Base-by-base conservation (phyloP, 192 early-diverging fungal genomes). In the Rhizophagus prolifer region DNA sequence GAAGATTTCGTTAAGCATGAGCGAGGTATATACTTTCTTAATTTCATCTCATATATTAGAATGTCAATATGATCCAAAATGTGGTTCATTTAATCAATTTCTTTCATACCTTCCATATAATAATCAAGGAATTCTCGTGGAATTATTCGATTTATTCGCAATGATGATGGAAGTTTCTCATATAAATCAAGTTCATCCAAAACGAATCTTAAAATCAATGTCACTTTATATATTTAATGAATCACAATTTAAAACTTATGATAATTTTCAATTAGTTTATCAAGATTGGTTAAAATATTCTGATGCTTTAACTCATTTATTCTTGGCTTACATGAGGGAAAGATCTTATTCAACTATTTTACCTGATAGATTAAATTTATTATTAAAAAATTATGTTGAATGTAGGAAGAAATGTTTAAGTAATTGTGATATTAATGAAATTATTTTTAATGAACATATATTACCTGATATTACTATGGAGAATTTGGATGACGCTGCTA, bases 241-340 rank as follows among this genome's bases (percentile, higher is more conserved):
- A 41, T 28, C 12, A 14, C 61, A 30, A 30, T 19, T 36, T 0
- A 23, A 21, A n/a, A 60, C 19, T 31, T 68, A 58, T 58, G 46
- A 58, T 21, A 76, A 46, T 66, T 76, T 76, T 68, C 25, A 68
- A 23, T 9, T 41, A n/a, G 75, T 54, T 31, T 76, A 76, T 59
- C 25, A n/a, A 58, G 65, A 76, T 34, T 76, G 58, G 58, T 68
- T 41, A 68, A 76, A 54, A 68, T 76, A 21, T 58, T 66, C 75
- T 4, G 59, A 76, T 25, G 75, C 75, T 2, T 76, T 65, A n/a
- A 58, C 34, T 19, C 75, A 76, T 68, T 19, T 76, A 41, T 76
- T 68, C 19, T 25, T 76, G 9, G 65, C 65, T 36, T 76, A 68
- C 28, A n/a, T 76, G 5, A 36, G 65, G 4, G 75, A 69, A 58